A percentile compares a stretch with the other conserved stretches of the same genome.
These are phyloP conservation scores for Fragaria ananassa DNA, from an alignment of 306 rosid species.

Conservation along the genomic window DNA sequence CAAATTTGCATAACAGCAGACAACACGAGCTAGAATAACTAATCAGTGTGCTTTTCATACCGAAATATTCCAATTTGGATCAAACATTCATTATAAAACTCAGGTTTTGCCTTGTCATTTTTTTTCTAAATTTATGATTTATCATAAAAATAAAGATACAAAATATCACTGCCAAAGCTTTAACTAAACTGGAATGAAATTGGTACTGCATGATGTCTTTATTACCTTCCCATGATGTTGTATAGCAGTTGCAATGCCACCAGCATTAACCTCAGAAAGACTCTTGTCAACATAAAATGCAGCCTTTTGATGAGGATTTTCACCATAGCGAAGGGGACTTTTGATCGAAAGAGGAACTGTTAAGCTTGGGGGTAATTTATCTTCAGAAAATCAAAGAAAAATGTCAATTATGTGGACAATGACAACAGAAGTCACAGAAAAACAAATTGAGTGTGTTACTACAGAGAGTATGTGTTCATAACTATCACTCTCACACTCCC, in stretches of 20 bases:
- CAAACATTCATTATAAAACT: background rate
- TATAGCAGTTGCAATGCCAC: slow-evolving; percentile 91
- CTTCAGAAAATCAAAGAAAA: slow-evolving; percentile 36
- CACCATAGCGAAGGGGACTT: slow-evolving; percentile 84
- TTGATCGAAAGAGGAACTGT: slow-evolving; percentile 62
- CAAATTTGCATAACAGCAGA: background rate
- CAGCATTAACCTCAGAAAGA: slow-evolving; percentile 71
- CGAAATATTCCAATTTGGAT: background rate
- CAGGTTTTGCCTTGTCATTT: background rate
- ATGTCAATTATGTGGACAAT: slow-evolving; percentile 17
- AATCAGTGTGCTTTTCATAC: background rate
- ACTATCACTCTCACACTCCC: background rate
- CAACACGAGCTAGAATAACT: background rate
- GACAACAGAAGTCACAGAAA: background rate
- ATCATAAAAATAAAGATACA: background rate
- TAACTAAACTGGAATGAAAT: background rate
- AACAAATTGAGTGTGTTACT: background rate
- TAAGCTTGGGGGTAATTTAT: slow-evolving; percentile 76
- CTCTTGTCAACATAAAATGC: slow-evolving; percentile 82
- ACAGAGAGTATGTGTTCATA: background rate
- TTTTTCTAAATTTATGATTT: background rate
- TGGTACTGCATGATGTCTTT: background rate
- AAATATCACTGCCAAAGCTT: background rate
- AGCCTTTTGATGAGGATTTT: slow-evolving; percentile 93
- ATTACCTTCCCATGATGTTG: slow-evolving; percentile 92